These are phyloP conservation scores for Exophiala sp. DNA, from an alignment of 2,329 filamentous ascomycete species.

Conservation along the genomic window DNA sequence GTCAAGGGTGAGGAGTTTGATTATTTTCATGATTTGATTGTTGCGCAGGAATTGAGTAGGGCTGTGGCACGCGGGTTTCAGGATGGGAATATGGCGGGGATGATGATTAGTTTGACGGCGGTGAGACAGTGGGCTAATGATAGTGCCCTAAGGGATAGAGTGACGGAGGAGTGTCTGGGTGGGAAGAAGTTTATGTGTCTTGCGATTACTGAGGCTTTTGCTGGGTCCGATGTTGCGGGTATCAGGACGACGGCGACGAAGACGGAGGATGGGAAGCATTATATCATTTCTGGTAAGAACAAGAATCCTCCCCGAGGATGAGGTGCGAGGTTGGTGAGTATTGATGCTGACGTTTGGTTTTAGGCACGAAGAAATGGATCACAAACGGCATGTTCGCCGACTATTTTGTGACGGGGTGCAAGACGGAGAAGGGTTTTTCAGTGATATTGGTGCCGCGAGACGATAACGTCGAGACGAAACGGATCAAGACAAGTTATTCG, in stretches of 20 bases:
- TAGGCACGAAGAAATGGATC: slow-evolving; percentile 77
- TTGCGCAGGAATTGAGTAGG: slow-evolving; percentile 66
- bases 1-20: slow-evolving; percentile 72
- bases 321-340: not conserved
- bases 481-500: slow-evolving; percentile 64
- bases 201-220: slow-evolving; percentile 74
- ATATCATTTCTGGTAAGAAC: slow-evolving; percentile 46
- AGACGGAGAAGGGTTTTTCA: slow-evolving; percentile 65
- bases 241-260: slow-evolving; percentile 65
- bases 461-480: slow-evolving; percentile 65
- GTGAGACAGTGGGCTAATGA: slow-evolving; percentile 69
- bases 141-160: slow-evolving; percentile 58
- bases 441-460: slow-evolving; percentile 67
- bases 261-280: slow-evolving; percentile 61
- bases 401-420: slow-evolving; percentile 66
- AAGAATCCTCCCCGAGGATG: not conserved
- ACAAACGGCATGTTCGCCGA: slow-evolving; percentile 71
- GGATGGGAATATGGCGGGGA: slow-evolving; percentile 71
- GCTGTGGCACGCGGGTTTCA: slow-evolving; percentile 74
- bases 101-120: slow-evolving; percentile 59
- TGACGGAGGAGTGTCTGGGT: slow-evolving; percentile 64
- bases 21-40: slow-evolving; percentile 69
- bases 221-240: slow-evolving; percentile 70
- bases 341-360: slow-evolving; percentile 34
- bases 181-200: slow-evolving; percentile 68